Percentiles rank a stretch among this genome's conserved stretches.
Evolutionary conservation across 495 filamentous ascomycete species (phyloP).

Genomic region (Aspergillus hancockii): DNA sequence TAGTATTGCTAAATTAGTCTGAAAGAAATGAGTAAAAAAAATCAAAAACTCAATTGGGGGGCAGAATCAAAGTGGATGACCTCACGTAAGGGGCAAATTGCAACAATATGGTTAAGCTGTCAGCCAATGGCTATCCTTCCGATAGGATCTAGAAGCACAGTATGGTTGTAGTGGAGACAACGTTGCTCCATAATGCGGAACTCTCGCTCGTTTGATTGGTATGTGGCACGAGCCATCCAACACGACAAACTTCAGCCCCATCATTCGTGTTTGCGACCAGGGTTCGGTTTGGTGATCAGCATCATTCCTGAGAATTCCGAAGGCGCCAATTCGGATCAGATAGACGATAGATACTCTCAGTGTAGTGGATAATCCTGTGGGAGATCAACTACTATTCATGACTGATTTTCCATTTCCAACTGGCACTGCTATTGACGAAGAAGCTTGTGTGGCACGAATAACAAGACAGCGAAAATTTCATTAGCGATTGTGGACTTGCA

Average conservation of each 20-base stretch:
- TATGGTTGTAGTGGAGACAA: neutral
- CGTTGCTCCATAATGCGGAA: neutral
- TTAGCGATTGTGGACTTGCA: too few relatives aligned
- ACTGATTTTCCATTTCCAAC: too few relatives aligned
- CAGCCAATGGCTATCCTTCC: neutral
- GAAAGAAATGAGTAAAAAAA: slow-evolving; percentile 3
- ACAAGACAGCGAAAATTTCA: too few relatives aligned
- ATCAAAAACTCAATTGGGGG: slow-evolving; percentile 1
- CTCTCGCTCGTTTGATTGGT: neutral
- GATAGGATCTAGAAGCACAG: neutral
- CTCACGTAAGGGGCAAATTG: slow-evolving; percentile 11
- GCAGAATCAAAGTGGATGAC: neutral
- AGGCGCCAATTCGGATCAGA: too few relatives aligned
- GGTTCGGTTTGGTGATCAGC: too few relatives aligned
- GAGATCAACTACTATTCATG: too few relatives aligned
- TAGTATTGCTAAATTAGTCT: neutral
- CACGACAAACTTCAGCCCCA: neutral
- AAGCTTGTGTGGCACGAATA: too few relatives aligned
- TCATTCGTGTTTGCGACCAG: neutral
- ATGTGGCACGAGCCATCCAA: slow-evolving; percentile 1
- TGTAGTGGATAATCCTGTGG: too few relatives aligned
- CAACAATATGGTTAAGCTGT: neutral
- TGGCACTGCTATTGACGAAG: too few relatives aligned
- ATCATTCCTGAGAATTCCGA: too few relatives aligned
- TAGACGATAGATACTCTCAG: too few relatives aligned